phyloP scores from a whole-genome alignment of 2,329 filamentous ascomycete genomes.

The Talaromyces sp. region DNA sequence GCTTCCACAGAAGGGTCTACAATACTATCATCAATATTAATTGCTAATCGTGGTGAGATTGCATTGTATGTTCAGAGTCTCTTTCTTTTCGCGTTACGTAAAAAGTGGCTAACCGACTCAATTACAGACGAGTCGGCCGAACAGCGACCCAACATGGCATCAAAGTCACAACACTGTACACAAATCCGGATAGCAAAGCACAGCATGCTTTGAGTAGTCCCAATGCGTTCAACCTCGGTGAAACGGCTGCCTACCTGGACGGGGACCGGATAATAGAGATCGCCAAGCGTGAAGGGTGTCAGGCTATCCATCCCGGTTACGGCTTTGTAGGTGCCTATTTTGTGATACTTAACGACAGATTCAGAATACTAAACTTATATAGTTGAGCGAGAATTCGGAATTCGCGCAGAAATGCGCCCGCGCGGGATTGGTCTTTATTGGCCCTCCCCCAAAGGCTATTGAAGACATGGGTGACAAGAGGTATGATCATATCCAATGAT shows the following conservation, averaged over 20 bases:
- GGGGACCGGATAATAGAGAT: slow-evolving; percentile 87
- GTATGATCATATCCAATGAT: slow-evolving; percentile 29
- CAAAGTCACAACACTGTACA: slow-evolving; percentile 90
- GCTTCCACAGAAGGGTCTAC: slow-evolving; percentile 8
- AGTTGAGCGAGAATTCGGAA: slow-evolving; percentile 82
- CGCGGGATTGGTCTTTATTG: slow-evolving; percentile 90
- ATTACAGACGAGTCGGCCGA: slow-evolving; percentile 67
- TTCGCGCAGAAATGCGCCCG: slow-evolving; percentile 87
- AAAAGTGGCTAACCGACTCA: neutral
- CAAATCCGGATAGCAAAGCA: slow-evolving; percentile 78
- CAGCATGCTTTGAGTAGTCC: slow-evolving; percentile 86
- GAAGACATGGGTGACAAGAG: slow-evolving; percentile 90
- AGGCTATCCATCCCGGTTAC: slow-evolving; percentile 93
- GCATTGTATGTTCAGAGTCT: slow-evolving; percentile 56
- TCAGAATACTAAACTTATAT: slow-evolving; percentile 4
- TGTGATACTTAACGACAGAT: neutral
- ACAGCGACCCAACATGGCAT: slow-evolving; percentile 88
- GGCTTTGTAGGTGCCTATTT: slow-evolving; percentile 59
- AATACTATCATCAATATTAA: slow-evolving; percentile 72
- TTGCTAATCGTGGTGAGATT: slow-evolving; percentile 96
- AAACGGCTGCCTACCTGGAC: slow-evolving; percentile 83
- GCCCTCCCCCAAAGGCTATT: slow-evolving; percentile 74
- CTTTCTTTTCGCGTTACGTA: no score
- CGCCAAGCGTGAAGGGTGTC: slow-evolving; percentile 79
- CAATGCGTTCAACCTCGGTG: slow-evolving; percentile 77